Conservation (phyloP, 1,139 yeast species). For the Geotrichum carabidarum region DNA sequence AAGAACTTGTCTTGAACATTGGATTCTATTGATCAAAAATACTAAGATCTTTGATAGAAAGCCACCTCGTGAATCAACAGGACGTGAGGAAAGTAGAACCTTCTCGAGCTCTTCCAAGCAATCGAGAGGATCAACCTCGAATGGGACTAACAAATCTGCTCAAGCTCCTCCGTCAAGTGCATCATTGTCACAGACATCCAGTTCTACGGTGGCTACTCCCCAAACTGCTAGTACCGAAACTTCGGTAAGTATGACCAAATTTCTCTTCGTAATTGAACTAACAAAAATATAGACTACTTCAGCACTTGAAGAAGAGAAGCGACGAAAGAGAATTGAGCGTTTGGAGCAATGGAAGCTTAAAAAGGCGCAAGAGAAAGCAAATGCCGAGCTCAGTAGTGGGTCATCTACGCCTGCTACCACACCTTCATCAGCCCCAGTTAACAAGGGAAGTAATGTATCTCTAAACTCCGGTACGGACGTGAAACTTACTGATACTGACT, state of each 20-base stretch:
- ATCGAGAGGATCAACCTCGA: background rate
- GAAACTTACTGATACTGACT: constrained; percentile 18
- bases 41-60: background rate
- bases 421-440: constrained; percentile 2
- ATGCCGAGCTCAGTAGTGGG: constrained; percentile 19
- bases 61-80: constrained; percentile 29
- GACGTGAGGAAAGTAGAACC: constrained; percentile 9
- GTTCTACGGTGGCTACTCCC: background rate
- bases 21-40: background rate
- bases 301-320: constrained; percentile 29
- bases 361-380: constrained; percentile 31
- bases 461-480: background rate
- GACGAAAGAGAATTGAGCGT: constrained; percentile 36
- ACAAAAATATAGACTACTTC: background rate
- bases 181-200: background rate
- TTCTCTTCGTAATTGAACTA: background rate
- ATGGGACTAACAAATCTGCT: constrained; percentile 5
- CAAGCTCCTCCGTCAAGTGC: background rate
- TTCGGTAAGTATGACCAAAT: background rate
- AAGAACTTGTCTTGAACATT: background rate
- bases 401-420: background rate
- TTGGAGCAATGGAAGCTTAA: constrained; percentile 40
- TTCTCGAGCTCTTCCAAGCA: constrained; percentile 4
- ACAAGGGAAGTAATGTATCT: constrained; percentile 19
- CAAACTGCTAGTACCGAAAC: background rate